These are phyloP conservation scores for Suillus placidus DNA, from an alignment of 768 basidiomycete genomes.

Conservation along the genomic window DNA sequence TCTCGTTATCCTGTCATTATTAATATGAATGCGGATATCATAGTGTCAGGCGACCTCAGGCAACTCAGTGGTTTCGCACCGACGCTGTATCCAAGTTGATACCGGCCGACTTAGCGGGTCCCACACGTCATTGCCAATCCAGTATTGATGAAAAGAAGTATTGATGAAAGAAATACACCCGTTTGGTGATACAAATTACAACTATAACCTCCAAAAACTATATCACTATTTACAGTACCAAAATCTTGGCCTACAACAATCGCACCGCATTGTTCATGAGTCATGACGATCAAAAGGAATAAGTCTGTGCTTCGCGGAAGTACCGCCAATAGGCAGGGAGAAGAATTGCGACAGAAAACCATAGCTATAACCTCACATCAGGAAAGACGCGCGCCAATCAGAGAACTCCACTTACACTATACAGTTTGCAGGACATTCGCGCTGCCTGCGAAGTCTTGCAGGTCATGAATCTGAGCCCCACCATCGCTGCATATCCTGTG, in stretches of 20 bases:
- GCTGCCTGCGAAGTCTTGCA: constrained; percentile 21
- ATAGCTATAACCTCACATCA: constrained; percentile 2
- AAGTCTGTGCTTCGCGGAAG: background rate
- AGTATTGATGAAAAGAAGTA: background rate
- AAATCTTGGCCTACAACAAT: background rate
- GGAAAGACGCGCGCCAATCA: background rate
- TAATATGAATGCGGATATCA: background rate
- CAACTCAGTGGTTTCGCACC: background rate
- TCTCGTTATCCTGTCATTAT: background rate
- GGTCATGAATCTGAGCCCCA: constrained; percentile 23
- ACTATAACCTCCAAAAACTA: background rate
- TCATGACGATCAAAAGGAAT: background rate
- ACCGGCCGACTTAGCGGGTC: background rate
- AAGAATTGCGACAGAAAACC: constrained; percentile 14
- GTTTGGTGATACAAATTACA: background rate
- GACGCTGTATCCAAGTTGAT: background rate
- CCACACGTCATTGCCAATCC: background rate
- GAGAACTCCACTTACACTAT: constrained; percentile 21
- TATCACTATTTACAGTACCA: background rate
- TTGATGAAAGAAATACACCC: background rate
- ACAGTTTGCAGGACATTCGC: constrained; percentile 25
- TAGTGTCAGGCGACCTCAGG: background rate
- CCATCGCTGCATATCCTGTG: constrained; percentile 19
- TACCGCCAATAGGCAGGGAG: constrained; percentile 16
- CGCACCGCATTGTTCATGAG: background rate